A percentile compares a stretch with the other conserved stretches of the same genome.
phyloP scores from a whole-genome alignment of 306 rosid genomes.

The Lathyrus oleraceus region DNA sequence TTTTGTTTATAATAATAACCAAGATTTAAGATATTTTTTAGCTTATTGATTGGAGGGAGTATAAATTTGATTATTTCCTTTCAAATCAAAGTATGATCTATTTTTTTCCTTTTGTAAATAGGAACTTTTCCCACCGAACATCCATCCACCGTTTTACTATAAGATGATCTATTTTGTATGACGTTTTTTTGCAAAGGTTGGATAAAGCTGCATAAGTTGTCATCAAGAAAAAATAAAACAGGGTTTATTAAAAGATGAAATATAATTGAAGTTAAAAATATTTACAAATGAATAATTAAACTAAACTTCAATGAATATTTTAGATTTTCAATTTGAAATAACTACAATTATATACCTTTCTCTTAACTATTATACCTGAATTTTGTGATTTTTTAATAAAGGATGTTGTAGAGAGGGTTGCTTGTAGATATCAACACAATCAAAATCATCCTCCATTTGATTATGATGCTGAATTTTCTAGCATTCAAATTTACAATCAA shows the following conservation, averaged over 20 bases:
- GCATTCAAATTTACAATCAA: neutral
- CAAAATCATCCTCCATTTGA: neutral
- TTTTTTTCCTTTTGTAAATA: neutral
- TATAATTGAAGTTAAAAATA: neutral
- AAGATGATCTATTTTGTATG: neutral
- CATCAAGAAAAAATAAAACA: neutral
- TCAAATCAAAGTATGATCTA: no score
- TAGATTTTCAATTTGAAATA: no score
- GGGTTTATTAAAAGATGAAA: neutral
- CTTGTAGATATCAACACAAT: slow-evolving; percentile 6
- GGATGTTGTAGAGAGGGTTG: slow-evolving; percentile 18
- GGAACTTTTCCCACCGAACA: neutral
- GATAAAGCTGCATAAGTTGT: neutral
- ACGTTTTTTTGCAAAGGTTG: neutral
- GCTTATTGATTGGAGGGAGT: neutral
- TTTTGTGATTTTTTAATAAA: slow-evolving; percentile 7
- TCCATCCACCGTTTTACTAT: neutral
- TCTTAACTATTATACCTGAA: slow-evolving; percentile 30
- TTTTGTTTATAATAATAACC: no score
- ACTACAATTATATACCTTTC: no score
- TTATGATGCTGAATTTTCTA: neutral
- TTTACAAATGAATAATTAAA: neutral
- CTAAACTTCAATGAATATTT: neutral
- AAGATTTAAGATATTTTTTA: no score
- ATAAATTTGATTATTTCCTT: no score